Evolutionary conservation across 108 stramenopile genomes (phyloP).

Genomic region (Thalassiosira profunda): DNA sequence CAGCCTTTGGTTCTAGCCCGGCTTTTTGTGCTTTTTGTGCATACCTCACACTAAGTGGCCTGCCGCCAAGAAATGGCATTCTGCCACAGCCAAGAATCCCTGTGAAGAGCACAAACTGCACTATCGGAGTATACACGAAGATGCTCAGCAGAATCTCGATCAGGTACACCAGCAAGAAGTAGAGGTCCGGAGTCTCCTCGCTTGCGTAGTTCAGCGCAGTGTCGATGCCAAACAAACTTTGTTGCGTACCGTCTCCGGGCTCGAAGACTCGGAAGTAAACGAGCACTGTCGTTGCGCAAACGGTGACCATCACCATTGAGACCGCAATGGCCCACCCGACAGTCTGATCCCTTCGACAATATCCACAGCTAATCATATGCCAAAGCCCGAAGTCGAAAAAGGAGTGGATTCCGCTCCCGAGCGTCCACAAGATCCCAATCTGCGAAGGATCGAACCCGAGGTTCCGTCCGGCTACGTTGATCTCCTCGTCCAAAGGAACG

Average conservation of each 20-base stretch:
- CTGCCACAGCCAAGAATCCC: slow-evolving; percentile 48
- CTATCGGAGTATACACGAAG: slow-evolving; percentile 43
- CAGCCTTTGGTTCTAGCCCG: too few species aligned
- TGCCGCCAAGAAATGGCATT: slow-evolving; percentile 46
- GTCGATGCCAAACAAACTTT: not conserved
- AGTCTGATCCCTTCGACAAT: slow-evolving; percentile 5
- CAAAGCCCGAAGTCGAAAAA: slow-evolving; percentile 40
- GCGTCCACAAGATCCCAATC: slow-evolving; percentile 38
- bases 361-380: slow-evolving; percentile 44
- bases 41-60: slow-evolving; percentile 22
- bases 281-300: slow-evolving; percentile 22
- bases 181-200: slow-evolving; percentile 13
- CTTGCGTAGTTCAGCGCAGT: not conserved
- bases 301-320: slow-evolving; percentile 15
- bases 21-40: not conserved
- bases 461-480: too few species aligned
- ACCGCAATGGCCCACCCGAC: slow-evolving; percentile 37
- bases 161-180: slow-evolving; percentile 37
- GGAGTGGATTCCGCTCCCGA: slow-evolving; percentile 26
- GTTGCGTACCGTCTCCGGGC: not conserved
- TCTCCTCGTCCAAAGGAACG: too few species aligned
- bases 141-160: slow-evolving; percentile 35
- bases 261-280: slow-evolving; percentile 27
- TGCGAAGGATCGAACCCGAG: too few species aligned
- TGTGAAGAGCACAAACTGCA: slow-evolving; percentile 32